Evolutionary conservation across 768 basidiomycete species (phyloP).

Genomic region (Trametopsis cervina): DNA sequence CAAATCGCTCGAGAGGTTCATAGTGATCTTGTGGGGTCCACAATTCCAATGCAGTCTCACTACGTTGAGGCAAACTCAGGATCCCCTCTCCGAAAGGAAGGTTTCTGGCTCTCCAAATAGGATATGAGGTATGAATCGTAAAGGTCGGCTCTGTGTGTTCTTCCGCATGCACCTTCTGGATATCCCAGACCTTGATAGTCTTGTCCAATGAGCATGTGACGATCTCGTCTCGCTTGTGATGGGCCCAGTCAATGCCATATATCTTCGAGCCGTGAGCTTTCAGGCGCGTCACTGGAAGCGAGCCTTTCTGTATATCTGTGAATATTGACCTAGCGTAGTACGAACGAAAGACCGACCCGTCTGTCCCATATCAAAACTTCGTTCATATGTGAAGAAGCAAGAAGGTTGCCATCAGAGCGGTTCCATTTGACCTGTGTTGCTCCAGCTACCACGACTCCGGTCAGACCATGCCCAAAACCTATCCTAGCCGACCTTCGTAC

Average conservation of each 20-base stretch:
- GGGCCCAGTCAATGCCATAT: conserved; percentile 97
- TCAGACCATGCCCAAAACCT: not conserved
- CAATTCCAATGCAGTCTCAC: conserved; percentile 80
- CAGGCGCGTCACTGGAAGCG: conserved; percentile 68
- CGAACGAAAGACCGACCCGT: conserved; percentile 45
- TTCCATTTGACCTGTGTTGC: conserved; percentile 99
- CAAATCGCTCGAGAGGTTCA: conserved; percentile 64
- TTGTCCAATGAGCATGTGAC: conserved; percentile 95
- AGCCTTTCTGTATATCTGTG: conserved; percentile 62
- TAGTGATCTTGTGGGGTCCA: conserved; percentile 45
- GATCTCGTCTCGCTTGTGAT: conserved; percentile 63
- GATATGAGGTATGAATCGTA: conserved; percentile 68
- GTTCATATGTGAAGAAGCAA: conserved; percentile 86
- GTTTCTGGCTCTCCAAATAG: conserved; percentile 91
- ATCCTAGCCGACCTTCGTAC: conserved; percentile 23
- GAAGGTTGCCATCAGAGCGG: conserved; percentile 71
- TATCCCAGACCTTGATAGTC: conserved; percentile 85
- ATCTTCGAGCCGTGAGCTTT: conserved; percentile 86
- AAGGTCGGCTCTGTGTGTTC: conserved; percentile 6
- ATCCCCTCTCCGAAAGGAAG: conserved; percentile 90
- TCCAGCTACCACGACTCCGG: conserved; percentile 39
- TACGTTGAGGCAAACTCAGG: conserved; percentile 82
- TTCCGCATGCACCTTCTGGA: conserved; percentile 23
- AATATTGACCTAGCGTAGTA: not conserved
- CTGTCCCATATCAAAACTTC: conserved; percentile 93